Conservation (phyloP, 2,329 filamentous ascomycete genomes). For the Diaporthe sp. region DNA sequence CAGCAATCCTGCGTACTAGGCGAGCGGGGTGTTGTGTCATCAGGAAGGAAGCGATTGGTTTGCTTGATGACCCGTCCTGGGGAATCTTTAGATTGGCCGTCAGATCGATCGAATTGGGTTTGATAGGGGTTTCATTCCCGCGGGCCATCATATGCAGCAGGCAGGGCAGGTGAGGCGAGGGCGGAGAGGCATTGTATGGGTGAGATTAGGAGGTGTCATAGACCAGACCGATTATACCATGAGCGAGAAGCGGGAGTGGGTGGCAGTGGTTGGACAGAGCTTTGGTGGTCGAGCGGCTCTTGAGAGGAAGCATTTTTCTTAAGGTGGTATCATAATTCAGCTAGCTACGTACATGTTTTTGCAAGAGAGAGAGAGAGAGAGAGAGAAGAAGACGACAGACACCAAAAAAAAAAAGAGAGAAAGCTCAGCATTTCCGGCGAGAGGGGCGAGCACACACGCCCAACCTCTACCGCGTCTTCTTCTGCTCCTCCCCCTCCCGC, state of each 20-base stretch:
- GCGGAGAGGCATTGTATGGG: background rate
- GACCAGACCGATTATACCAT: conserved; percentile 21
- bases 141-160: background rate
- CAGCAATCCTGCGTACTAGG: conserved; percentile 31
- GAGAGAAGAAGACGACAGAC: background rate
- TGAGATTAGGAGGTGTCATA: background rate
- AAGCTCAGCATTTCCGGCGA: conserved; percentile 11
- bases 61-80: background rate
- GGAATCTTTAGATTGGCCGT: background rate
- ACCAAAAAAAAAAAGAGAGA: background rate
- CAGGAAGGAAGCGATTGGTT: background rate
- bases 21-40: background rate
- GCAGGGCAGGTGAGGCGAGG: background rate
- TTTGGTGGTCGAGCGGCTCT: background rate
- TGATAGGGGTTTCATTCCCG: background rate
- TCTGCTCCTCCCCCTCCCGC: conserved; percentile 40
- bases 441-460: background rate
- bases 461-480: conserved; percentile 51
- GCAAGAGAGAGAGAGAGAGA: background rate
- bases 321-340: conserved; percentile 26
- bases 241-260: background rate
- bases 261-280: background rate
- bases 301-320: background rate
- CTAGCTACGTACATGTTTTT: conserved; percentile 25
- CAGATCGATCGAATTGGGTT: background rate